Percentiles rank a stretch among this genome's conserved stretches.
These are phyloP conservation scores for Erucastrum elatum DNA, from an alignment of 345 rosid species.

Conservation along the genomic window DNA sequence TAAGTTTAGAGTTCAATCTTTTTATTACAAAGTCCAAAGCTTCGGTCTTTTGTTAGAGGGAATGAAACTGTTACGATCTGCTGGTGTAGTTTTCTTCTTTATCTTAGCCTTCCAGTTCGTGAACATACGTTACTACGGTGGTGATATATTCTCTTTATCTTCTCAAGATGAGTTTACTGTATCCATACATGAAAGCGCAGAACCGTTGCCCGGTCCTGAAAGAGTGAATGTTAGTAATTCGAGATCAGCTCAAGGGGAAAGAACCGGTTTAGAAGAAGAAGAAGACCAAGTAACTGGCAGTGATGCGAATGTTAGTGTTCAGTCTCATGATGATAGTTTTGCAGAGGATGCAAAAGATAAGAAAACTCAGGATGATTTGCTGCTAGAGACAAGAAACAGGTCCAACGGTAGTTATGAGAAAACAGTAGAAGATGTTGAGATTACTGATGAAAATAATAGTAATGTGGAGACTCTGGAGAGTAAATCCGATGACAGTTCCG, in stretches of 20 bases:
- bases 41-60: slow-evolving; percentile 25
- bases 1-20: neutral
- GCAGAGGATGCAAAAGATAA: slow-evolving; percentile 23
- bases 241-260: slow-evolving; percentile 25
- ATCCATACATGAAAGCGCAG: slow-evolving; percentile 33
- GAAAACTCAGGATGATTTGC: slow-evolving; percentile 24
- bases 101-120: slow-evolving; percentile 53
- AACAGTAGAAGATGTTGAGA: slow-evolving; percentile 30
- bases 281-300: slow-evolving; percentile 30
- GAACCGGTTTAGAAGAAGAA: slow-evolving; percentile 23
- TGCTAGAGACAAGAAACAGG: slow-evolving; percentile 20
- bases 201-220: slow-evolving; percentile 24
- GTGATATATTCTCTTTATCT: slow-evolving; percentile 45
- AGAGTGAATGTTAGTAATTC: slow-evolving; percentile 16
- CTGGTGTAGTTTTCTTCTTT: slow-evolving; percentile 44
- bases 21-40: slow-evolving; percentile 35
- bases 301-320: slow-evolving; percentile 19
- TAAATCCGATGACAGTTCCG: slow-evolving; percentile 22
- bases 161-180: slow-evolving; percentile 45
- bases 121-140: slow-evolving; percentile 55
- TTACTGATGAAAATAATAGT: slow-evolving; percentile 22
- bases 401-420: slow-evolving; percentile 23
- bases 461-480: slow-evolving; percentile 36
- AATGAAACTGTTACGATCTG: slow-evolving; percentile 54
- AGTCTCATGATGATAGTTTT: slow-evolving; percentile 15